Evolutionary conservation across 257 asterid species (phyloP).

Genomic region (Scutellaria barbata): DNA sequence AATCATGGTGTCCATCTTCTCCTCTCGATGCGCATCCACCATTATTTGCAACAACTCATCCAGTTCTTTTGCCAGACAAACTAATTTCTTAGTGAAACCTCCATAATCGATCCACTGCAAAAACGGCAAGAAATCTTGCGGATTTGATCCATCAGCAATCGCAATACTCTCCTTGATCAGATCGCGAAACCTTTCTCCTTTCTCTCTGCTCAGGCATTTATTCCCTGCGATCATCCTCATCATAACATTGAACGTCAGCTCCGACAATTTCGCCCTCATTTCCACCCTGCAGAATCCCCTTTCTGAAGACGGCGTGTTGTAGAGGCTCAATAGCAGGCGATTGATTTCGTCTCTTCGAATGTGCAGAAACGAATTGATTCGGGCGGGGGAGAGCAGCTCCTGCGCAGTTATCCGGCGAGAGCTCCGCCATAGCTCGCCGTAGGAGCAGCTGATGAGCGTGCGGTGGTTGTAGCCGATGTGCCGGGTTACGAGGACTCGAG

Average conservation of each 20-base stretch:
- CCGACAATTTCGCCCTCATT: conserved; percentile 29
- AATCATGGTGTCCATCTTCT: conserved; percentile 38
- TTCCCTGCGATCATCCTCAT: conserved; percentile 47
- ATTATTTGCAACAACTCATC: conserved; percentile 34
- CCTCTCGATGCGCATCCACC: conserved; percentile 38
- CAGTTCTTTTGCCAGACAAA: conserved; percentile 1
- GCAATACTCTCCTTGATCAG: conserved; percentile 32
- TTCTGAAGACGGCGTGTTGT: not conserved
- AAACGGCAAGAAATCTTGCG: conserved; percentile 45
- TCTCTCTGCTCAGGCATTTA: conserved; percentile 18
- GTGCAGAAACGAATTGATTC: conserved; percentile 25
- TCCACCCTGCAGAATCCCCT: conserved; percentile 11
- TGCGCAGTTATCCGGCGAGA: conserved; percentile 40
- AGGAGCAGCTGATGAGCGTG: conserved; percentile 30
- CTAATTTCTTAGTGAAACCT: conserved; percentile 32
- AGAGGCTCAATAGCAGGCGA: conserved; percentile 16
- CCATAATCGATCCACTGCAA: conserved; percentile 44
- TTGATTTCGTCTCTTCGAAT: conserved; percentile 38
- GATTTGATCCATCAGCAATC: conserved; percentile 27
- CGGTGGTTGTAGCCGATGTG: conserved; percentile 43
- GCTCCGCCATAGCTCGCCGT: conserved; percentile 44
- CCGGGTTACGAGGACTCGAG: conserved; percentile 17
- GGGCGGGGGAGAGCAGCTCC: conserved; percentile 42
- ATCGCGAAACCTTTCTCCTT: conserved; percentile 8
- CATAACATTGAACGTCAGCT: conserved; percentile 36